Conservation (phyloP, 1,139 yeast genomes). For the Blastobotrys elegans region DNA sequence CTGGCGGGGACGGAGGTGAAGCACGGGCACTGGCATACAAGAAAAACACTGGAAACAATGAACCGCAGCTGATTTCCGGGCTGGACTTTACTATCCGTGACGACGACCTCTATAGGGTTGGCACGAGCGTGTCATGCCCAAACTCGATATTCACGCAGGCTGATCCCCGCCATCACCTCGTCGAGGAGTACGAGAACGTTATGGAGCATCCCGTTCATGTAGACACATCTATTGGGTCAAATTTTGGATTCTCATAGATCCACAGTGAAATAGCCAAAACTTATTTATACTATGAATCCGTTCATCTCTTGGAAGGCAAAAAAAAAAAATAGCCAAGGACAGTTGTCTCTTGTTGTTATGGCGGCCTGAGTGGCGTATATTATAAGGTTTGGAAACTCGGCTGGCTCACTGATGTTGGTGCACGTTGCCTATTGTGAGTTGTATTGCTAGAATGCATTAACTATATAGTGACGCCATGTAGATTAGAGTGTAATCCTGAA, state of each 20-base stretch:
- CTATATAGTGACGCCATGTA: too few species aligned
- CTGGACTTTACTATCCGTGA: conserved; percentile 19
- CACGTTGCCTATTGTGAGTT: too few species aligned
- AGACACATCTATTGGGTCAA: conserved; percentile 18
- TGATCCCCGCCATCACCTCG: neutral
- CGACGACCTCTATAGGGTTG: conserved; percentile 14
- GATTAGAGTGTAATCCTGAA: too few species aligned
- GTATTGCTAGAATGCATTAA: too few species aligned
- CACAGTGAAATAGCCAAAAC: too few species aligned
- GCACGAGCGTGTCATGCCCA: conserved; percentile 12
- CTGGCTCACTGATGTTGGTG: too few species aligned
- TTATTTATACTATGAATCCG: too few species aligned
- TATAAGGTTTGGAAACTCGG: too few species aligned
- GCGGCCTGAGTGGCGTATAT: too few species aligned
- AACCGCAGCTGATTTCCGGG: conserved; percentile 6
- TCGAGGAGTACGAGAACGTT: conserved; percentile 5
- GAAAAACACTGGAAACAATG: neutral
- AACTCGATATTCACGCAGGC: conserved; percentile 6
- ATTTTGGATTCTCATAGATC: conserved; percentile 14
- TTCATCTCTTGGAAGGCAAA: too few species aligned
- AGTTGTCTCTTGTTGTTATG: too few species aligned
- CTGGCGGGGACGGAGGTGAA: neutral
- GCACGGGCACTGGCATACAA: neutral
- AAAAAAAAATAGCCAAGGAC: neutral
- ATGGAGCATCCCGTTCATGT: conserved; percentile 16